phyloP scores from a whole-genome alignment of 805 yeast species.

The Candida nonsorbophila region DNA sequence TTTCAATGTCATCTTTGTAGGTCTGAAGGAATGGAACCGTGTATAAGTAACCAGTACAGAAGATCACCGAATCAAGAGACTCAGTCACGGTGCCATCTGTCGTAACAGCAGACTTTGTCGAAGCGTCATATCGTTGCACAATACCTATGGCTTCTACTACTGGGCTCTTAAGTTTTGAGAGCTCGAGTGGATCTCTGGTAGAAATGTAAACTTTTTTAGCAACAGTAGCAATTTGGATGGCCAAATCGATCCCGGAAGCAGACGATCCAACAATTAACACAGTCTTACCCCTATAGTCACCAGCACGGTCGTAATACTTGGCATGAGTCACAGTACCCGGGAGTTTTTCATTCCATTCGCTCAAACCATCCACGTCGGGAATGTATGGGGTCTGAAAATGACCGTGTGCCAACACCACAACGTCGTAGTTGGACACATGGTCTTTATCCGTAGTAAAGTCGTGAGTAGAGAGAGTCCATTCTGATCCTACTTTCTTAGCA shows the following conservation, averaged over 20 bases:
- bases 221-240: slow-evolving; percentile 50
- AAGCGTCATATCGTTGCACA: too few relatives aligned
- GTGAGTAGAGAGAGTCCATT: slow-evolving; percentile 11
- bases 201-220: slow-evolving; percentile 20
- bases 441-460: slow-evolving; percentile 5
- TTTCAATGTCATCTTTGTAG: slow-evolving; percentile 12
- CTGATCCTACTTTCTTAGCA: slow-evolving; percentile 5
- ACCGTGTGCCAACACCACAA: slow-evolving; percentile 35
- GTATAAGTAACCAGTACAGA: slow-evolving; percentile 36
- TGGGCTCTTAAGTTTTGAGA: too few relatives aligned
- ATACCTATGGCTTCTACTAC: too few relatives aligned
- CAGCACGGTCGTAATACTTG: slow-evolving; percentile 21
- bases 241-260: slow-evolving; percentile 72
- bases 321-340: slow-evolving; percentile 28
- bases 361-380: slow-evolving; percentile 27
- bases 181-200: too few relatives aligned
- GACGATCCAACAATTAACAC: slow-evolving; percentile 71
- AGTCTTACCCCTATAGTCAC: slow-evolving; percentile 26
- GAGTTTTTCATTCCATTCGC: slow-evolving; percentile 7
- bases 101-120: slow-evolving; percentile 16
- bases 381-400: slow-evolving; percentile 31
- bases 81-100: slow-evolving; percentile 18
- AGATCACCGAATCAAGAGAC: slow-evolving; percentile 23
- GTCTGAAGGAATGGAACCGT: slow-evolving; percentile 29
- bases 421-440: slow-evolving; percentile 20